These are phyloP conservation scores for Vaccinium vitisidaea DNA, from an alignment of 148 eudicot genomes.

Conservation along the genomic window DNA sequence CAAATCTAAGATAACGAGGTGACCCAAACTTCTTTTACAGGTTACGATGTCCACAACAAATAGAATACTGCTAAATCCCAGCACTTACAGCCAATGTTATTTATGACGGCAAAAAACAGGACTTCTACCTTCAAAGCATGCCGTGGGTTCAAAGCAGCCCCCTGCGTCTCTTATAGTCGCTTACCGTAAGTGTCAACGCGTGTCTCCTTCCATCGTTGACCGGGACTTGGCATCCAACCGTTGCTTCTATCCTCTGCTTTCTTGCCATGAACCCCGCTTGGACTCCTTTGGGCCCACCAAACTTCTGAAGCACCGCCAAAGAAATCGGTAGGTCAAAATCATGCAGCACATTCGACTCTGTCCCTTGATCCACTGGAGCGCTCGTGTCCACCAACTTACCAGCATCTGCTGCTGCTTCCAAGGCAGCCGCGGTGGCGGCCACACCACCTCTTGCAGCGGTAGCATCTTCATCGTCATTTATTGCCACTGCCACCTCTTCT, in stretches of 20 bases:
- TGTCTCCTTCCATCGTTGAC: slow-evolving; percentile 94
- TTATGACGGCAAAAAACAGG: background rate
- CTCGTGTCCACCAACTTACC: slow-evolving; percentile 93
- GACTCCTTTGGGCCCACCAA: slow-evolving; percentile 81
- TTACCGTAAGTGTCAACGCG: slow-evolving; percentile 74
- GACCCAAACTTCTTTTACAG: background rate
- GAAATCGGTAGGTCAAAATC: slow-evolving; percentile 86
- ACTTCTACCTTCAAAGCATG: background rate
- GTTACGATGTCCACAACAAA: background rate
- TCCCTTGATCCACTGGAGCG: slow-evolving; percentile 92
- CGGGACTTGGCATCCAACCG: slow-evolving; percentile 67
- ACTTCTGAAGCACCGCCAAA: slow-evolving; percentile 56
- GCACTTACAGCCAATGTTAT: background rate
- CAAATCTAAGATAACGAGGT: background rate
- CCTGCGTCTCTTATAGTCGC: slow-evolving; percentile 91
- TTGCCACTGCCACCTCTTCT: slow-evolving; percentile 21
- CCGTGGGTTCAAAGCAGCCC: slow-evolving; percentile 58
- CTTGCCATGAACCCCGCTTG: slow-evolving; percentile 81
- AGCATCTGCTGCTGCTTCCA: slow-evolving; percentile 89
- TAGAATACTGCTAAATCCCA: background rate
- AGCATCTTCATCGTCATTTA: slow-evolving; percentile 25
- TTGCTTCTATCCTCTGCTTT: slow-evolving; percentile 83
- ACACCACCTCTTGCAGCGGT: slow-evolving; percentile 37
- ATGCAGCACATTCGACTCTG: slow-evolving; percentile 66
- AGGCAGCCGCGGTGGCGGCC: slow-evolving; percentile 75